phyloP scores from a whole-genome alignment of 257 asterid species.

The Ophiorrhiza pumila region DNA sequence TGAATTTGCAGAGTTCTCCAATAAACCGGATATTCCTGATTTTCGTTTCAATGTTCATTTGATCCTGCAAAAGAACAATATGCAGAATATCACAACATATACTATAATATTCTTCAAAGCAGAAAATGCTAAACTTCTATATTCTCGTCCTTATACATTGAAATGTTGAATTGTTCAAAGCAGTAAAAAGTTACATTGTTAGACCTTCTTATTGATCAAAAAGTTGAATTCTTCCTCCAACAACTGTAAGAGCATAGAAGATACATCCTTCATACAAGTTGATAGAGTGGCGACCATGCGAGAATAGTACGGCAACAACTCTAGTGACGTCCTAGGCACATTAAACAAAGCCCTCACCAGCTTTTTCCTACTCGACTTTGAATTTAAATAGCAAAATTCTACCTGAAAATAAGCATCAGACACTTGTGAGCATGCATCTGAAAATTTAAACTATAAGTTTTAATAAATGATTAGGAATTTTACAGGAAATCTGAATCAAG shows the following conservation, averaged over 20 bases:
- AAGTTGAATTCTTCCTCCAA: constrained; percentile 95
- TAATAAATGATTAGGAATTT: constrained; percentile 10
- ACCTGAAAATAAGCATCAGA: constrained; percentile 52
- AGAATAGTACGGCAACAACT: constrained; percentile 91
- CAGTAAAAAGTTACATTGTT: constrained; percentile 19
- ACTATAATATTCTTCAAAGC: not conserved
- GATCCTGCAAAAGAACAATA: constrained; percentile 65
- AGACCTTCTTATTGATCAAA: constrained; percentile 91
- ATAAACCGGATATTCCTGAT: constrained; percentile 92
- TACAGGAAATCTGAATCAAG: constrained; percentile 23
- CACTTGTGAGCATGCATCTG: constrained; percentile 23
- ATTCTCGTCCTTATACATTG: not conserved
- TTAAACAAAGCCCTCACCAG: constrained; percentile 93
- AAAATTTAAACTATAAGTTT: constrained; percentile 15
- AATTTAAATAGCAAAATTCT: constrained; percentile 95
- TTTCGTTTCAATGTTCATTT: constrained; percentile 96
- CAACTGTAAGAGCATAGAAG: constrained; percentile 83
- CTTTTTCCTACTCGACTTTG: constrained; percentile 92
- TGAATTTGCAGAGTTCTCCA: constrained; percentile 98
- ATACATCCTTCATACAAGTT: constrained; percentile 91
- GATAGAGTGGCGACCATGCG: constrained; percentile 96
- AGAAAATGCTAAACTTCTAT: not conserved
- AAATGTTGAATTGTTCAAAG: constrained; percentile 13
- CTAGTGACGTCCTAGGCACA: constrained; percentile 96
- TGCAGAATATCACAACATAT: constrained; percentile 3